Percentiles rank a stretch among this genome's conserved stretches.
These are phyloP conservation scores for Dillenia suffruticosa DNA, from an alignment of 164 flowering plant species.

Conservation along the genomic window DNA sequence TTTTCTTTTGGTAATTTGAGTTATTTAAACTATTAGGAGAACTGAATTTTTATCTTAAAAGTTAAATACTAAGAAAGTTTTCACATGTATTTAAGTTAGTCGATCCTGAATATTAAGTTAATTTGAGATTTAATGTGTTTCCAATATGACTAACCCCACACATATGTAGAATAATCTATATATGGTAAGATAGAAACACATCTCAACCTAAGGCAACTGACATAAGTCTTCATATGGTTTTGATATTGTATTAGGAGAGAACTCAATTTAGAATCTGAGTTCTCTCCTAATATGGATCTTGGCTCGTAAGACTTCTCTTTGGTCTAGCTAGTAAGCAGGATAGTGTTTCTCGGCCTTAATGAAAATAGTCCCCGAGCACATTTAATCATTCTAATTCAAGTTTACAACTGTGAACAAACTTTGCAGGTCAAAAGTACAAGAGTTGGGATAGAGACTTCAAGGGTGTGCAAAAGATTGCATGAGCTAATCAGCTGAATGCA, in stretches of 20 bases:
- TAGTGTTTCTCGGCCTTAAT: background rate
- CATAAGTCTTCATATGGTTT: too few relatives aligned
- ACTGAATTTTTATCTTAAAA: background rate
- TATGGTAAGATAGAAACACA: too few relatives aligned
- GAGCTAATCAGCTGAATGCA: slow-evolving; percentile 11
- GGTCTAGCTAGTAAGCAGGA: too few relatives aligned
- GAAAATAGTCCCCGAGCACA: too few relatives aligned
- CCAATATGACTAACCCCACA: too few relatives aligned
- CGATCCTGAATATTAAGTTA: background rate
- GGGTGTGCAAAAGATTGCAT: slow-evolving; percentile 35
- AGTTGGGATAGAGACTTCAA: slow-evolving; percentile 48
- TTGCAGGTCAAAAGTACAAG: slow-evolving; percentile 43
- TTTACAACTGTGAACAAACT: background rate
- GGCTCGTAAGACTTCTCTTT: background rate
- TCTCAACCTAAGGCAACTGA: too few relatives aligned
- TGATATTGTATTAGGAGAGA: too few relatives aligned
- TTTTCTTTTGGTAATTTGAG: background rate
- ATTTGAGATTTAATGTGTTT: too few relatives aligned
- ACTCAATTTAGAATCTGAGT: background rate
- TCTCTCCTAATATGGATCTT: background rate
- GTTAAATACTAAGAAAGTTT: background rate
- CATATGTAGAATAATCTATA: too few relatives aligned
- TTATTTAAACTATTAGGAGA: background rate
- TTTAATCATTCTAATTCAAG: background rate
- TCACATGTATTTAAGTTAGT: background rate